phyloP scores from a whole-genome alignment of 192 early-diverging fungal species.

The Geranomyces variabilis region DNA sequence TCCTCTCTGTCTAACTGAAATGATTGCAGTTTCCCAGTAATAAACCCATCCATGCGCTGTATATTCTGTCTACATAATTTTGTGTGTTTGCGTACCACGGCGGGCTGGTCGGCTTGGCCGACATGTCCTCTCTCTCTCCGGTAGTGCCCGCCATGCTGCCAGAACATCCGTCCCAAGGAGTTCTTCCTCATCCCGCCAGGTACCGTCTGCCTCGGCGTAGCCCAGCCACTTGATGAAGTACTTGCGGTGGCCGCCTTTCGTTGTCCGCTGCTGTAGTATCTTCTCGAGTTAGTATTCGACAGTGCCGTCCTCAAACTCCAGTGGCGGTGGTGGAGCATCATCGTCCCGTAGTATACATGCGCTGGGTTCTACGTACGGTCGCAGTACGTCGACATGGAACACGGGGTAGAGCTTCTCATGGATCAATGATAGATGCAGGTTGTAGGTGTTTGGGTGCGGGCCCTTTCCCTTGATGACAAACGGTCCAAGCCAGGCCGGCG shows the following conservation, averaged over 20 bases:
- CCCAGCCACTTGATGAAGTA: conserved; percentile 4
- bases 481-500: not conserved
- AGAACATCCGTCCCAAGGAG: no score
- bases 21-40: no score
- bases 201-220: not conserved
- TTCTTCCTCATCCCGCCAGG: no score
- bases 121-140: no score
- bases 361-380: not conserved
- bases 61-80: no score
- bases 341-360: not conserved
- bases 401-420: conserved; percentile 11
- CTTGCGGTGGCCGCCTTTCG: not conserved
- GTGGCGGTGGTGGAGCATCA: not conserved
- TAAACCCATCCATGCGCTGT: no score
- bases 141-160: no score
- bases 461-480: conserved; percentile 2
- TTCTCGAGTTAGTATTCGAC: not conserved
- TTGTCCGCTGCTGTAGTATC: not conserved
- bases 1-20: no score
- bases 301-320: not conserved
- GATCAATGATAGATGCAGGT: not conserved
- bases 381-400: conserved; percentile 9
- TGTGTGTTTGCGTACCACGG: no score
- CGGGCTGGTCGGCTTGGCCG: no score
- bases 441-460: conserved; percentile 14